Percentiles rank a stretch among this genome's conserved stretches.
phyloP scores from a whole-genome alignment of 2,329 filamentous ascomycete species.

The Trichophyton benhamiae region DNA sequence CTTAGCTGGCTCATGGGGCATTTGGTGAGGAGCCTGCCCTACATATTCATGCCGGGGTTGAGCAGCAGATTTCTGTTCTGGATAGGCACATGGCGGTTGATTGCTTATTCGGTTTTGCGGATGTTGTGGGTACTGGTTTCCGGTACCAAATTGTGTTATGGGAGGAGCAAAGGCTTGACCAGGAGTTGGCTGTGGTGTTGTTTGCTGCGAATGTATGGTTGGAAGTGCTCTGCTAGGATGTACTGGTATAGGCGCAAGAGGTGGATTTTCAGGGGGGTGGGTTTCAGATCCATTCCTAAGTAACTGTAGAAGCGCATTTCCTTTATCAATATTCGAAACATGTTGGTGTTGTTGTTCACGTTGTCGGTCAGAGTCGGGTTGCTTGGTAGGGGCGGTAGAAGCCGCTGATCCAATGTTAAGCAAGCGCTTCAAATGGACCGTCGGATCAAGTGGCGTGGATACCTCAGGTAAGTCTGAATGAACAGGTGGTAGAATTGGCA shows the following conservation, averaged over 20 bases:
- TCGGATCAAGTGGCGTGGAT: conserved; percentile 31
- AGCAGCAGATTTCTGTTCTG: not conserved
- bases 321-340: conserved; percentile 23
- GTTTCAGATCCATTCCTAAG: conserved; percentile 34
- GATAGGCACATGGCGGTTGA: not conserved
- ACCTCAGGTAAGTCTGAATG: conserved; percentile 33
- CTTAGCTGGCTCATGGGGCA: not conserved
- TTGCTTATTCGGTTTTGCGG: not conserved
- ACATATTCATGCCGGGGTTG: not conserved
- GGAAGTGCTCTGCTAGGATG: not conserved
- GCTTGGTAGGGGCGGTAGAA: conserved; percentile 3
- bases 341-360: conserved; percentile 8
- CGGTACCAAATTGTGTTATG: not conserved
- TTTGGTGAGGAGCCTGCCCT: not conserved
- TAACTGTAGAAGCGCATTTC: conserved; percentile 45
- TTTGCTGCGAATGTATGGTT: not conserved
- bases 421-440: conserved; percentile 41
- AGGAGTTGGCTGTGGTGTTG: not conserved
- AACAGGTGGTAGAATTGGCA: not conserved
- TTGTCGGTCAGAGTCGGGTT: conserved; percentile 1
- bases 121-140: not conserved
- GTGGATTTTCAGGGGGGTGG: conserved; percentile 18
- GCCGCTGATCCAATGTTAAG: conserved; percentile 29
- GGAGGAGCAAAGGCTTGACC: not conserved
- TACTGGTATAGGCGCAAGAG: conserved; percentile 14